Conservation (phyloP, 768 basidiomycete species). For the Tylopilus rubrobrunneus region DNA sequence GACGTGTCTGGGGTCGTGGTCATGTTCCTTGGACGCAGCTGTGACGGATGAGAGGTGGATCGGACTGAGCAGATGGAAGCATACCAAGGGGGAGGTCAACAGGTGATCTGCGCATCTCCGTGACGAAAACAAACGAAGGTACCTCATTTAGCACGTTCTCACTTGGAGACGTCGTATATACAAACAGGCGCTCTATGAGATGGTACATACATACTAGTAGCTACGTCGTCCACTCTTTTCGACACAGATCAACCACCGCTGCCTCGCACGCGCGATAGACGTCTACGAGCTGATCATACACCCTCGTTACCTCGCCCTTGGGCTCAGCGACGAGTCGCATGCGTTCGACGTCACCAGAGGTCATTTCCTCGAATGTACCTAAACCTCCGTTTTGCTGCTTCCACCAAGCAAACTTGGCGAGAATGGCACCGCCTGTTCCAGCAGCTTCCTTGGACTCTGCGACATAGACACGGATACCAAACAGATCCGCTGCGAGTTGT, state of each 20-base stretch:
- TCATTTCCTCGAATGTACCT: constrained; percentile 6
- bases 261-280: constrained; percentile 4
- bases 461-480: constrained; percentile 4
- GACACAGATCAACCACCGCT: not conserved
- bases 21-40: not conserved
- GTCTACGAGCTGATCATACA: constrained; percentile 5
- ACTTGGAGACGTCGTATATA: not conserved
- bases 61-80: not conserved
- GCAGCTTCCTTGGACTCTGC: constrained; percentile 8
- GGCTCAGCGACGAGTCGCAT: constrained; percentile 6
- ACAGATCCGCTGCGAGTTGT: constrained; percentile 4
- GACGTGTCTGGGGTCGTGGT: not conserved
- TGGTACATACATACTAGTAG: too few species aligned
- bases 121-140: constrained; percentile 5
- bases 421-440: constrained; percentile 3
- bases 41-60: not conserved
- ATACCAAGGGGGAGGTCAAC: not conserved
- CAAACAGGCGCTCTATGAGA: not conserved
- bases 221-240: not conserved
- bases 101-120: constrained; percentile 6
- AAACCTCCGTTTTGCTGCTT: not conserved
- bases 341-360: not conserved
- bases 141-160: constrained; percentile 9
- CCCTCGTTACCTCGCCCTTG: not conserved
- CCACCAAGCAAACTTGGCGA: constrained; percentile 11